Conservation (phyloP, 345 rosid species). For the Bruguiera parviflora region DNA sequence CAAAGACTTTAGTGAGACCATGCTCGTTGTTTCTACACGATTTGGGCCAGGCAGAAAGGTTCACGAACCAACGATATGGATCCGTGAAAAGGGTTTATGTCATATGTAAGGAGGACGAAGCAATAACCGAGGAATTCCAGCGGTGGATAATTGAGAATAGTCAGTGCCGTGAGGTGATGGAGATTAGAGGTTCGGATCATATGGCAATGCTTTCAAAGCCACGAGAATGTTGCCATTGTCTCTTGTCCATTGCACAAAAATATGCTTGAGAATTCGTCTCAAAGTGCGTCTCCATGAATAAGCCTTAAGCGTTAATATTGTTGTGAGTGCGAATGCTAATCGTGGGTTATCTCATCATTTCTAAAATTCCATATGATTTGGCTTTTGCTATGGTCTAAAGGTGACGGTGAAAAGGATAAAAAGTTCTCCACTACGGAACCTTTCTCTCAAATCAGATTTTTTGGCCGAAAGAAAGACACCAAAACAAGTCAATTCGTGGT, state of each 20-base stretch:
- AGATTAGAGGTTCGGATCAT: constrained; percentile 19
- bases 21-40: constrained; percentile 6
- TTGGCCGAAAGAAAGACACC: too few relatives aligned
- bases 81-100: constrained; percentile 3
- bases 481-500: too few relatives aligned
- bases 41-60: not conserved
- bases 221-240: constrained; percentile 7
- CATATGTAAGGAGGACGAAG: constrained; percentile 11
- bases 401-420: too few relatives aligned
- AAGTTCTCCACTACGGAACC: too few relatives aligned
- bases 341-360: too few relatives aligned
- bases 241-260: constrained; percentile 9
- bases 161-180: constrained; percentile 10
- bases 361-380: too few relatives aligned
- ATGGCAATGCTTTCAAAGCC: constrained; percentile 24
- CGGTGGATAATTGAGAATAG: constrained; percentile 23
- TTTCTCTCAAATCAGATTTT: too few relatives aligned
- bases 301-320: too few relatives aligned
- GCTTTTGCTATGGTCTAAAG: too few relatives aligned
- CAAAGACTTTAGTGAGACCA: constrained; percentile 18
- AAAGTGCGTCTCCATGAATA: too few relatives aligned
- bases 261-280: constrained; percentile 5
- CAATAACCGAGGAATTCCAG: constrained; percentile 14
- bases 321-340: too few relatives aligned
- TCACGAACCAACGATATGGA: constrained; percentile 19